phyloP scores from a whole-genome alignment of 2,329 filamentous ascomycete genomes.

The Kalmusia sp. region DNA sequence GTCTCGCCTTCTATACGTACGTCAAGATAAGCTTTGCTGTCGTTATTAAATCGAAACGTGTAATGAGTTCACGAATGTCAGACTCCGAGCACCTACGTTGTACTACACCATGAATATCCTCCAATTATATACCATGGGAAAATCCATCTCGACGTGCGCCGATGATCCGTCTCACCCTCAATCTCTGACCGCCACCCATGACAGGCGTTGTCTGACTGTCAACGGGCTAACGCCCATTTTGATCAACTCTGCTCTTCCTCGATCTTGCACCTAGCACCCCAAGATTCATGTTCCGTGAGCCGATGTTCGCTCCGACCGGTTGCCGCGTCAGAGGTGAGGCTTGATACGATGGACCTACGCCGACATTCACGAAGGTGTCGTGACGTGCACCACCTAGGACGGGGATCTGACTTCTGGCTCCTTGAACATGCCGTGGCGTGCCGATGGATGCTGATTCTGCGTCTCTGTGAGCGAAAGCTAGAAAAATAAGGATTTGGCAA shows the following conservation, averaged over 20 bases:
- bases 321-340: conserved; percentile 42
- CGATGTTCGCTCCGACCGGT: conserved; percentile 31
- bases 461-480: background rate
- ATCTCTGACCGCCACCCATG: background rate
- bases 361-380: conserved; percentile 25
- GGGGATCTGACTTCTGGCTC: conserved; percentile 38
- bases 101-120: background rate
- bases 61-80: too few relatives aligned
- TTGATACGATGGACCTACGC: conserved; percentile 30
- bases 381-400: conserved; percentile 35
- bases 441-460: conserved; percentile 31
- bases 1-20: too few relatives aligned
- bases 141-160: too few relatives aligned
- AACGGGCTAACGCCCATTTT: conserved; percentile 21
- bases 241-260: conserved; percentile 25
- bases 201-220: background rate
- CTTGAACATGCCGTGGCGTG: conserved; percentile 37
- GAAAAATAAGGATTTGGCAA: background rate
- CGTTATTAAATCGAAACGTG: too few relatives aligned
- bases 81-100: too few relatives aligned
- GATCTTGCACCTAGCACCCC: conserved; percentile 38
- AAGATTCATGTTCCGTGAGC: conserved; percentile 28
- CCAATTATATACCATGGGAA: background rate
- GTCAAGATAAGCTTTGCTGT: too few relatives aligned
- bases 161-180: background rate